These are phyloP conservation scores for Luffa aegyptiaca DNA, from an alignment of 306 rosid species.

Conservation along the genomic window DNA sequence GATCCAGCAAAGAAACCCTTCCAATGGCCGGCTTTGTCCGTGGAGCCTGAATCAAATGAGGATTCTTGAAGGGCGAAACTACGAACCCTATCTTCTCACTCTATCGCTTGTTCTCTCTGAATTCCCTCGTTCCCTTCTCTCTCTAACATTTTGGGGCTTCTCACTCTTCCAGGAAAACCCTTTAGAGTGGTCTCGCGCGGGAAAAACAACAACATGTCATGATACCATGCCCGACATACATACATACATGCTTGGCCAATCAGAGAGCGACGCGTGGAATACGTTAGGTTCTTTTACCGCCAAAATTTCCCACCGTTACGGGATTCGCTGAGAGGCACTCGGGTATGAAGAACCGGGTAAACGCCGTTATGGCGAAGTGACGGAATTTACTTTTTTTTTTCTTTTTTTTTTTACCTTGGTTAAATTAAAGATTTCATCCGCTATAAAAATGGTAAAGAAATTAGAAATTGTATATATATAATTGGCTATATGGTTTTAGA, in stretches of 20 bases:
- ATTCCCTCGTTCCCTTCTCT: slow-evolving; percentile 13
- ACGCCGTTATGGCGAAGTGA: slow-evolving; percentile 16
- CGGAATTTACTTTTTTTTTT: neutral
- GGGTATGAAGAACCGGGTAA: neutral
- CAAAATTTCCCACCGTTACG: slow-evolving; percentile 35
- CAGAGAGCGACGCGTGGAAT: neutral
- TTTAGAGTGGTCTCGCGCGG: slow-evolving; percentile 28
- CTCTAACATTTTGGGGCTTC: slow-evolving; percentile 17
- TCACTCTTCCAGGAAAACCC: slow-evolving; percentile 14
- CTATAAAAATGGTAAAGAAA: too few relatives aligned
- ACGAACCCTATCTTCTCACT: slow-evolving; percentile 18
- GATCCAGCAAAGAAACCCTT: slow-evolving; percentile 14
- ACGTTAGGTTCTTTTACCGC: slow-evolving; percentile 31
- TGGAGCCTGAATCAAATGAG: neutral
- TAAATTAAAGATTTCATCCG: neutral
- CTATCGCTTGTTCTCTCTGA: slow-evolving; percentile 8
- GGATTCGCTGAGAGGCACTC: slow-evolving; percentile 12
- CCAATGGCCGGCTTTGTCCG: slow-evolving; percentile 9
- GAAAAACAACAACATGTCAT: slow-evolving; percentile 30
- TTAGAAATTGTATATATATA: too few relatives aligned
- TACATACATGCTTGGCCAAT: slow-evolving; percentile 15
- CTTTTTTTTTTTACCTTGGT: too few relatives aligned
- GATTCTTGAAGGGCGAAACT: neutral
- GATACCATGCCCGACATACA: slow-evolving; percentile 13
- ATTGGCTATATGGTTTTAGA: too few relatives aligned